Conservation (phyloP, 2,329 filamentous ascomycete genomes). For the Xylariaceae sp. region DNA sequence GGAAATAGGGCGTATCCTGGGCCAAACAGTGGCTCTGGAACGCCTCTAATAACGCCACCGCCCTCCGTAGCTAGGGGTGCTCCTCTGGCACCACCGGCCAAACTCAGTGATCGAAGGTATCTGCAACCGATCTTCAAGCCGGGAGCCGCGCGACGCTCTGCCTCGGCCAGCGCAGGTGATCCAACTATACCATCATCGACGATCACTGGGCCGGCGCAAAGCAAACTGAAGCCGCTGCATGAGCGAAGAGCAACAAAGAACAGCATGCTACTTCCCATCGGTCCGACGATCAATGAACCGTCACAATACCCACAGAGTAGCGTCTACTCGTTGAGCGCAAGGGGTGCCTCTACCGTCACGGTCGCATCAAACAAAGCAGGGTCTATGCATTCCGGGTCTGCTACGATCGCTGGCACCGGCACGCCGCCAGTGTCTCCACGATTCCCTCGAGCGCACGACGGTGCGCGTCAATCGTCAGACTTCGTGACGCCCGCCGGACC, state of each 20-base stretch:
- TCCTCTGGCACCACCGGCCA: conserved; percentile 42
- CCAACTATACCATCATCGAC: conserved; percentile 36
- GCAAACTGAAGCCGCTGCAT: conserved; percentile 34
- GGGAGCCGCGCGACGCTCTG: conserved; percentile 15
- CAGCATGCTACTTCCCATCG: conserved; percentile 9
- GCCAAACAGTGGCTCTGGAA: conserved; percentile 34
- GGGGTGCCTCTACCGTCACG: conserved; percentile 13
- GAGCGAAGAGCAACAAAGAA: conserved; percentile 25
- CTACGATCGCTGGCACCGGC: conserved; percentile 17
- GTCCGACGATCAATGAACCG: conserved; percentile 7
- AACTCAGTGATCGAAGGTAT: conserved; percentile 43
- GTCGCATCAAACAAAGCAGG: conserved; percentile 27
- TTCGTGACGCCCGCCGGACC: conserved; percentile 36
- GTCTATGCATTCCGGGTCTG: conserved; percentile 18
- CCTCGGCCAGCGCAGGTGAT: conserved; percentile 6
- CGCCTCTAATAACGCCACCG: conserved; percentile 40
- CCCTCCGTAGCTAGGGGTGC: conserved; percentile 27
- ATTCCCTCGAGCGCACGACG: conserved; percentile 35
- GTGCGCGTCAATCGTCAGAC: conserved; percentile 35
- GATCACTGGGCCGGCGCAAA: conserved; percentile 35
- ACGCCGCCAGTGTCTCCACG: conserved; percentile 32
- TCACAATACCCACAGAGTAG: conserved; percentile 17
- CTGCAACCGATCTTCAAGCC: conserved; percentile 35
- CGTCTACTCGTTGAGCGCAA: conserved; percentile 15
- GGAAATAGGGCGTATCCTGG: conserved; percentile 25